Conservation (phyloP, 2,329 filamentous ascomycete species). For the Penicillium sp. region DNA sequence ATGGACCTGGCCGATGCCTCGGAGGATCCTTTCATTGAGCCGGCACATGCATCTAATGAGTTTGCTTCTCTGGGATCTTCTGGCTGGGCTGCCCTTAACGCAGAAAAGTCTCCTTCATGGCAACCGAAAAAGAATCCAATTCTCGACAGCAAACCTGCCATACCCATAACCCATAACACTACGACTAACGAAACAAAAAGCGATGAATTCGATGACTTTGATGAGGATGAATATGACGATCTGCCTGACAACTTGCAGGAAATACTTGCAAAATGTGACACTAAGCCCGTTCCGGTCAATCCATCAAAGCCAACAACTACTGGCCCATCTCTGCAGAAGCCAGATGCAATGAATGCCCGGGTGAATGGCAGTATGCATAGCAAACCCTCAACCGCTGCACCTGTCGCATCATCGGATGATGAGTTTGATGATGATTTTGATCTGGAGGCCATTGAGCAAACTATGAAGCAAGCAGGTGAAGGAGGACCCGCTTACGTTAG, state of each 20-base stretch:
- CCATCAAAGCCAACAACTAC: slow-evolving; percentile 7
- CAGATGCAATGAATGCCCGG: slow-evolving; percentile 1
- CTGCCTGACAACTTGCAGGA: slow-evolving; percentile 59
- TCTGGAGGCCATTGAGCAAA: slow-evolving; percentile 58
- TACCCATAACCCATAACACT: slow-evolving; percentile 2
- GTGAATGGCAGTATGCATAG: background rate
- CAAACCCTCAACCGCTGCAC: slow-evolving; percentile 3
- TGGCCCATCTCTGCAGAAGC: slow-evolving; percentile 13
- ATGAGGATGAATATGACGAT: slow-evolving; percentile 64
- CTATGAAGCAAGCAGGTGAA: slow-evolving; percentile 59
- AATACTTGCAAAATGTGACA: slow-evolving; percentile 55
- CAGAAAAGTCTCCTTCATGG: slow-evolving; percentile 9
- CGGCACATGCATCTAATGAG: slow-evolving; percentile 6
- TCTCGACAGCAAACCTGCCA: slow-evolving; percentile 3
- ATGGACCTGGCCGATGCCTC: slow-evolving; percentile 39
- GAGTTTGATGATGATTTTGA: slow-evolving; percentile 73
- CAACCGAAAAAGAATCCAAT: background rate
- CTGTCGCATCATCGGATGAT: slow-evolving; percentile 54
- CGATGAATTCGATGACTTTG: slow-evolving; percentile 58
- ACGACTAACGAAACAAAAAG: slow-evolving; percentile 17
- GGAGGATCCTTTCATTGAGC: slow-evolving; percentile 28
- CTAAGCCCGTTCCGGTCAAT: slow-evolving; percentile 24
- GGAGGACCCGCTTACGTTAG: slow-evolving; percentile 68
- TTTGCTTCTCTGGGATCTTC: slow-evolving; percentile 17
- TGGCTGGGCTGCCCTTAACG: slow-evolving; percentile 13